phyloP scores from a whole-genome alignment of 768 basidiomycete genomes.

The Floccularia luteovirens region DNA sequence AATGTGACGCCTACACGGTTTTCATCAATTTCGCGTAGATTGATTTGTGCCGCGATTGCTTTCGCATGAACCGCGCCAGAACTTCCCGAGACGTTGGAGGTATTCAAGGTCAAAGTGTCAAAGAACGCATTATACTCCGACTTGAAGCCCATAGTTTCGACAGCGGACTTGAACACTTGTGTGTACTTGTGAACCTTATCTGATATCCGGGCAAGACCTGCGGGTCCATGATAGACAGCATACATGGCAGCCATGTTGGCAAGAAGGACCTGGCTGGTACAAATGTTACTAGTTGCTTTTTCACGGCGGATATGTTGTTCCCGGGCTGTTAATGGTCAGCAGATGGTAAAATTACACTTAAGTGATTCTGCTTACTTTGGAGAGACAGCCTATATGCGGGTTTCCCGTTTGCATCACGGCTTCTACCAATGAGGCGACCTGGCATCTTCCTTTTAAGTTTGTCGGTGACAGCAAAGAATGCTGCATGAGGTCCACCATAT shows the following conservation, averaged over 20 bases:
- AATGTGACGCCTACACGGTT: constrained; percentile 80
- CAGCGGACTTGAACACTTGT: constrained; percentile 57
- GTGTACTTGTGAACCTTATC: constrained; percentile 87
- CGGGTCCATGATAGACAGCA: constrained; percentile 92
- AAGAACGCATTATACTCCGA: constrained; percentile 75
- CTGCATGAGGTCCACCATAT: constrained; percentile 97
- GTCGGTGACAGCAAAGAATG: constrained; percentile 93
- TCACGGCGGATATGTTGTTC: constrained; percentile 97
- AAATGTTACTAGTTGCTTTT: constrained; percentile 98
- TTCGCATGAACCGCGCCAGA: constrained; percentile 61
- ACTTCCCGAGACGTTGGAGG: constrained; percentile 47
- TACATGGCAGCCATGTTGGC: constrained; percentile 99
- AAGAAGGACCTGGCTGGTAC: constrained; percentile 94
- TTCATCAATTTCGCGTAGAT: constrained; percentile 73
- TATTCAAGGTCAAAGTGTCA: constrained; percentile 82
- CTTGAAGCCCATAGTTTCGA: constrained; percentile 71
- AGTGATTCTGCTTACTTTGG: constrained; percentile 61
- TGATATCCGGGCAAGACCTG: constrained; percentile 78
- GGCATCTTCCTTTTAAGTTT: constrained; percentile 96
- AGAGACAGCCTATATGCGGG: constrained; percentile 89
- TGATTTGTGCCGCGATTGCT: constrained; percentile 63
- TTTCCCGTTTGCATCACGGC: constrained; percentile 77
- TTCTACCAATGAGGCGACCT: constrained; percentile 90
- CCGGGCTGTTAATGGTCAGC: constrained; percentile 49
- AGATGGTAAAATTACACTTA: neutral